phyloP scores from a whole-genome alignment of 192 early-diverging fungal species.

The Mortierella claussenii region DNA sequence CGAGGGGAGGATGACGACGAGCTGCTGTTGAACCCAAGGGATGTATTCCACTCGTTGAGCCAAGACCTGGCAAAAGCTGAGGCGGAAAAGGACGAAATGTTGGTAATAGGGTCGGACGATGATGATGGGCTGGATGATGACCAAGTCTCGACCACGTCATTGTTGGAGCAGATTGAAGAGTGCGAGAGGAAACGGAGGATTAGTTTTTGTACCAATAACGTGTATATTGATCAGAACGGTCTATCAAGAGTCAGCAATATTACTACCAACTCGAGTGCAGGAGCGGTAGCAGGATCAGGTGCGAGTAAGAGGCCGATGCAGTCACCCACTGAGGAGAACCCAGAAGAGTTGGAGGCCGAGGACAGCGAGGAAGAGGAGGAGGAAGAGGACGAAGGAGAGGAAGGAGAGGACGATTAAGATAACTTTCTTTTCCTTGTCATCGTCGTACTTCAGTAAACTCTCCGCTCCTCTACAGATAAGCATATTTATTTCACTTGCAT shows the following conservation, averaged over 20 bases:
- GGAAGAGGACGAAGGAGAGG: conserved; percentile 5
- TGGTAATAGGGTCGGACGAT: conserved; percentile 47
- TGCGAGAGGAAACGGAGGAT: conserved; percentile 47
- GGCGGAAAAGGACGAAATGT: conserved; percentile 15
- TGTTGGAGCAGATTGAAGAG: conserved; percentile 41
- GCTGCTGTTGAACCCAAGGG: conserved; percentile 11
- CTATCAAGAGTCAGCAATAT: neutral
- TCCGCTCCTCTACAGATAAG: neutral
- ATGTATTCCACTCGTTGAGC: conserved; percentile 19
- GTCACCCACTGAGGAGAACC: no score
- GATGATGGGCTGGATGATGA: conserved; percentile 24
- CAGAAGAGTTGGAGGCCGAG: no score
- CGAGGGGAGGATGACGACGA: no score
- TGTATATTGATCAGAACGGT: conserved; percentile 32
- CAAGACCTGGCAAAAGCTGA: conserved; percentile 19
- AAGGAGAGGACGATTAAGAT: neutral
- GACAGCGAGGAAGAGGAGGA: conserved; percentile 19
- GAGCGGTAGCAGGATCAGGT: no score
- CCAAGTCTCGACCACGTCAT: conserved; percentile 25
- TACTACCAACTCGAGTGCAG: no score
- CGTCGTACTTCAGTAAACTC: neutral
- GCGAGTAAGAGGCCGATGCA: no score
- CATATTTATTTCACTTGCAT: no score
- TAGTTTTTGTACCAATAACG: conserved; percentile 50
- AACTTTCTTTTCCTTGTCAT: neutral